Evolutionary conservation across 352 stramenopile genomes (phyloP).

Genomic region (Globisporangium perplexum): DNA sequence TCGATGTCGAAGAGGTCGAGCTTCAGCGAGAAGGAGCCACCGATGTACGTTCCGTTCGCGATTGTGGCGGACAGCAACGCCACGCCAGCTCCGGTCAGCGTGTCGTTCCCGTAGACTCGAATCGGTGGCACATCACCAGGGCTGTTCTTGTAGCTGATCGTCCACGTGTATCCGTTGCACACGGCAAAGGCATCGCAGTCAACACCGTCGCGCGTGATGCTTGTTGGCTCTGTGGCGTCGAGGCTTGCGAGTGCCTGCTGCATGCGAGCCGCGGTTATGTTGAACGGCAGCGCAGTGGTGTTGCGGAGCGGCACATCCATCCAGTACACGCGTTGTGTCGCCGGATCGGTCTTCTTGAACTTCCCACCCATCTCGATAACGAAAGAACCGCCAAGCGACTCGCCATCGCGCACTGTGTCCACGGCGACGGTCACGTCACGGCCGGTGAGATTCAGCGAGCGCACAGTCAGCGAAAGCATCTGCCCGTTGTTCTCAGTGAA

Average conservation of each 20-base stretch:
- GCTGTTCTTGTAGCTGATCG: conserved; percentile 55
- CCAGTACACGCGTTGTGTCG: conserved; percentile 38
- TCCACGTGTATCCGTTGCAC: conserved; percentile 69
- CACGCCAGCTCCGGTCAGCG: conserved; percentile 25
- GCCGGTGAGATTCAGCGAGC: conserved; percentile 52
- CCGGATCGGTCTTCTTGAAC: conserved; percentile 44
- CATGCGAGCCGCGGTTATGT: conserved; percentile 22
- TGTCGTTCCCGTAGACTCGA: conserved; percentile 24
- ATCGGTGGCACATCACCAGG: conserved; percentile 60
- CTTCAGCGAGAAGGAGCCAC: conserved; percentile 46
- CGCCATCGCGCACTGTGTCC: conserved; percentile 36
- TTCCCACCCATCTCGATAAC: conserved; percentile 44
- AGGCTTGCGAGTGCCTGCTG: conserved; percentile 30
- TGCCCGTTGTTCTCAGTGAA: conserved; percentile 64
- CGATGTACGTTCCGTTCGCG: conserved; percentile 70
- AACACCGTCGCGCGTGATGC: conserved; percentile 26
- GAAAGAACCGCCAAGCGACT: conserved; percentile 43
- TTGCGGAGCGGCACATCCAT: conserved; percentile 31
- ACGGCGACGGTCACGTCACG: conserved; percentile 25
- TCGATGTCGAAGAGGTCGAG: conserved; percentile 46
- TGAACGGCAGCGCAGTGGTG: conserved; percentile 38
- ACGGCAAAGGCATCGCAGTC: conserved; percentile 56
- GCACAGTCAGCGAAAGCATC: conserved; percentile 24
- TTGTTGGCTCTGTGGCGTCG: conserved; percentile 28
- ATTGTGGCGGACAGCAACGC: conserved; percentile 30